Percentiles rank a stretch among this genome's conserved stretches.
Evolutionary conservation across 371 early-diverging fungal genomes (phyloP).

Genomic region (Lichtheimia corymbifera): DNA sequence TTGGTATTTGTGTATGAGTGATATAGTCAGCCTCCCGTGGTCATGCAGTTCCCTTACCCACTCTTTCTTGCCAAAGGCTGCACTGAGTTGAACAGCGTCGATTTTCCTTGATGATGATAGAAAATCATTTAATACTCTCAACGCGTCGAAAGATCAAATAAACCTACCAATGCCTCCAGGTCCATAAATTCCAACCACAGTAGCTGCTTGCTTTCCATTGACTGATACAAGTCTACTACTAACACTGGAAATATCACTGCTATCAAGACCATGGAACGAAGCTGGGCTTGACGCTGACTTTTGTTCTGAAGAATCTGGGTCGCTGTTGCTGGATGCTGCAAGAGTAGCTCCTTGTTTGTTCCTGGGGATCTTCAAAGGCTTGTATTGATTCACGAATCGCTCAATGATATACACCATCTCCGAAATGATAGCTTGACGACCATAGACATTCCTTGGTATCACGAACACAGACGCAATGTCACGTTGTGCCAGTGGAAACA

Average conservation of each 20-base stretch:
- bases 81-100: constrained; percentile 38
- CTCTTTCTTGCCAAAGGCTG: constrained; percentile 39
- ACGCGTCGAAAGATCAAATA: not conserved
- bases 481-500: constrained; percentile 38
- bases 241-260: too few species aligned
- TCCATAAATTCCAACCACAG: constrained; percentile 35
- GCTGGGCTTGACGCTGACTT: too few species aligned
- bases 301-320: too few species aligned
- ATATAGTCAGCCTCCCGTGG: not conserved
- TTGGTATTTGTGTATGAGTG: not conserved
- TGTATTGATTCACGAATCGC: constrained; percentile 27
- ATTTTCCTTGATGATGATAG: constrained; percentile 31
- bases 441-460: constrained; percentile 40
- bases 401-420: constrained; percentile 38
- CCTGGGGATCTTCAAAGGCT: too few species aligned
- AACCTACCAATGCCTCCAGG: constrained; percentile 39
- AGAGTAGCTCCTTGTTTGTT: too few species aligned
- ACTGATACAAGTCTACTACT: too few species aligned
- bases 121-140: not conserved
- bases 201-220: constrained; percentile 4
- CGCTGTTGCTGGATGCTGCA: too few species aligned
- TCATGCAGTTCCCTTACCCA: constrained; percentile 22
- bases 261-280: too few species aligned
- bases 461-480: constrained; percentile 51
- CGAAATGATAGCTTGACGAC: constrained; percentile 34